Evolutionary conservation across 2,329 filamentous ascomycete species (phyloP).

Genomic region (Fusarium protoensiforme): DNA sequence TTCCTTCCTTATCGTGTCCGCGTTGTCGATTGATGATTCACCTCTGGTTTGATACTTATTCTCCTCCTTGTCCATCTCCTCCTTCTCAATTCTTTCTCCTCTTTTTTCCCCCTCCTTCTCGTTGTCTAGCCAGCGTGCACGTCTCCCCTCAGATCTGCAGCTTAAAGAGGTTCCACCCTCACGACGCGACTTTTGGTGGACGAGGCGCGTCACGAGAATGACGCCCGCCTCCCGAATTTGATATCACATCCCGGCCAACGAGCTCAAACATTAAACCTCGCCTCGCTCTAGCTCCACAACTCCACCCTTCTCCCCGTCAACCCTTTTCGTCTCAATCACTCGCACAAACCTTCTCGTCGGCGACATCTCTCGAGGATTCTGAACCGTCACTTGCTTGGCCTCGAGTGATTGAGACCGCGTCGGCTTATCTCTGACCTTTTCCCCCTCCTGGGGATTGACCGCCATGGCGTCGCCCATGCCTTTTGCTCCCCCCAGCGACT

Average conservation of each 20-base stretch:
- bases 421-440: constrained; percentile 25
- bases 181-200: constrained; percentile 47
- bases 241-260: constrained; percentile 38
- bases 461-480: constrained; percentile 56
- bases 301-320: constrained; percentile 5
- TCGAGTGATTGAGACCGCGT: constrained; percentile 12
- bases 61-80: background rate
- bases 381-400: background rate
- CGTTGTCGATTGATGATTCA: background rate
- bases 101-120: constrained; percentile 1
- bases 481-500: constrained; percentile 45
- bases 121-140: constrained; percentile 34
- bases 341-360: background rate
- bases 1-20: background rate
- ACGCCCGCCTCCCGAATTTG: constrained; percentile 51
- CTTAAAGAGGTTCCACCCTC: constrained; percentile 37
- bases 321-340: constrained; percentile 16
- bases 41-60: constrained; percentile 1
- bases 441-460: constrained; percentile 37
- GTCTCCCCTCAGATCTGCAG: constrained; percentile 34
- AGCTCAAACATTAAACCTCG: constrained; percentile 32
- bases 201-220: constrained; percentile 53
- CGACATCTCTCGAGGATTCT: background rate
- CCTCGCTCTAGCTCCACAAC: constrained; percentile 24
- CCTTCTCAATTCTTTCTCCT: background rate